phyloP scores from a whole-genome alignment of 176 grass and related monocot genomes.

The Thalia dealbata region DNA sequence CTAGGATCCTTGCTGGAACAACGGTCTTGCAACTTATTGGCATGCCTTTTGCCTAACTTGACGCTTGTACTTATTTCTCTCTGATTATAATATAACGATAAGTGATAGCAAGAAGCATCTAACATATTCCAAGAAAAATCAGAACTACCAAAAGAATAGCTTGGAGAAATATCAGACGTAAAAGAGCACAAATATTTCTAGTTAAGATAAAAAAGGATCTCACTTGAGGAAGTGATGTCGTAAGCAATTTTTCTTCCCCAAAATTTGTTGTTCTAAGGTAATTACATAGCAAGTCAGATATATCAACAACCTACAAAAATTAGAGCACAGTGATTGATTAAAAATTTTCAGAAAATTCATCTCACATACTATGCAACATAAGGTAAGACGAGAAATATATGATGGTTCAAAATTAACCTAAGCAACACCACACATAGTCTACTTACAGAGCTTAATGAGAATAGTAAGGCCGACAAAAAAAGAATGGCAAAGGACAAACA shows the following conservation, averaged over 20 bases:
- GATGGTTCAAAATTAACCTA: not conserved
- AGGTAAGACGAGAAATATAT: not conserved
- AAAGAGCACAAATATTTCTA: not conserved
- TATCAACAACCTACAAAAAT: constrained; percentile 46
- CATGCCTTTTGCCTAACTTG: constrained; percentile 8
- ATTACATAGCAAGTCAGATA: constrained; percentile 61
- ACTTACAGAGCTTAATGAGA: not conserved
- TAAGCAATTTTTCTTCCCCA: constrained; percentile 24
- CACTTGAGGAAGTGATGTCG: constrained; percentile 26
- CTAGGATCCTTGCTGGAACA: constrained; percentile 16
- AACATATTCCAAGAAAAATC: not conserved
- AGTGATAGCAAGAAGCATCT: not conserved
- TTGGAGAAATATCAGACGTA: not conserved
- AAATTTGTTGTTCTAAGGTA: constrained; percentile 59
- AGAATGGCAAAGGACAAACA: not conserved
- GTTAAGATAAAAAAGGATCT: constrained; percentile 5
- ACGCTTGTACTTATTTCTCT: not conserved
- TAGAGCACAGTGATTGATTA: not conserved
- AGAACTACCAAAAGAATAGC: not conserved
- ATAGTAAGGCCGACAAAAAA: not conserved
- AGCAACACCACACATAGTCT: not conserved
- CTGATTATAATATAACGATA: constrained; percentile 20
- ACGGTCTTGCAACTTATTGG: constrained; percentile 20
- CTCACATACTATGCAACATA: not conserved
- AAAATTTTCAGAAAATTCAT: not conserved